Conservation (phyloP, 306 rosid species). For the Urtica urens region DNA sequence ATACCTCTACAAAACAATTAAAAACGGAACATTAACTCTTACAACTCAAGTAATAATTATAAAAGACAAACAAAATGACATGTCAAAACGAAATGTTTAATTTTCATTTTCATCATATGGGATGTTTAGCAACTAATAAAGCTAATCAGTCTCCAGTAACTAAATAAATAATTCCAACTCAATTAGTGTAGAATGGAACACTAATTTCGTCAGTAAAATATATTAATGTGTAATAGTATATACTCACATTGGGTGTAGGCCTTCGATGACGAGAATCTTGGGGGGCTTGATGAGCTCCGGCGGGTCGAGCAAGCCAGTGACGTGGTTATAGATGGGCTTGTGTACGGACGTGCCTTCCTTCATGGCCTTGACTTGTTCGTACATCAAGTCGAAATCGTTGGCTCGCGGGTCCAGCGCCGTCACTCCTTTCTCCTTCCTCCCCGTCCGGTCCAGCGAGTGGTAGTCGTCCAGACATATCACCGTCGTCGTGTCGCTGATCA, state of each 20-base stretch:
- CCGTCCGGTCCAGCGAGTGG: conserved; percentile 87
- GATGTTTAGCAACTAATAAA: too few relatives aligned
- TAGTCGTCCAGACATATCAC: conserved; percentile 96
- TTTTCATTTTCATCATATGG: too few relatives aligned
- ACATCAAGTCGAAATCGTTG: conserved; percentile 89
- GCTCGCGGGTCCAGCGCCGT: conserved; percentile 98
- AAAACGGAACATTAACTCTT: too few relatives aligned
- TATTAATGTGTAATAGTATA: too few relatives aligned
- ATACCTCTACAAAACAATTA: too few relatives aligned
- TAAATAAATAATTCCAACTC: too few relatives aligned
- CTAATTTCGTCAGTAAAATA: too few relatives aligned
- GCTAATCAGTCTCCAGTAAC: too few relatives aligned
- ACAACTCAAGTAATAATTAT: not conserved
- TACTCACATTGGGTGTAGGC: conserved; percentile 94
- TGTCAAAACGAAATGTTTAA: too few relatives aligned
- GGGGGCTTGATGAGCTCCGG: conserved; percentile 95
- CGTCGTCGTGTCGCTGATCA: conserved; percentile 91
- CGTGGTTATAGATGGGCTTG: conserved; percentile 90
- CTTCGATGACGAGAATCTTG: conserved; percentile 93
- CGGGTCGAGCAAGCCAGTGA: conserved; percentile 88
- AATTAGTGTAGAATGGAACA: too few relatives aligned
- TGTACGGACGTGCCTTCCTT: conserved; percentile 64
- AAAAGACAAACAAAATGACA: not conserved
- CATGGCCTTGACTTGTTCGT: conserved; percentile 82
- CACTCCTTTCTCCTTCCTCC: conserved; percentile 84